phyloP scores from a whole-genome alignment of 768 basidiomycete genomes.

The Chlorophyllum brunneum region DNA sequence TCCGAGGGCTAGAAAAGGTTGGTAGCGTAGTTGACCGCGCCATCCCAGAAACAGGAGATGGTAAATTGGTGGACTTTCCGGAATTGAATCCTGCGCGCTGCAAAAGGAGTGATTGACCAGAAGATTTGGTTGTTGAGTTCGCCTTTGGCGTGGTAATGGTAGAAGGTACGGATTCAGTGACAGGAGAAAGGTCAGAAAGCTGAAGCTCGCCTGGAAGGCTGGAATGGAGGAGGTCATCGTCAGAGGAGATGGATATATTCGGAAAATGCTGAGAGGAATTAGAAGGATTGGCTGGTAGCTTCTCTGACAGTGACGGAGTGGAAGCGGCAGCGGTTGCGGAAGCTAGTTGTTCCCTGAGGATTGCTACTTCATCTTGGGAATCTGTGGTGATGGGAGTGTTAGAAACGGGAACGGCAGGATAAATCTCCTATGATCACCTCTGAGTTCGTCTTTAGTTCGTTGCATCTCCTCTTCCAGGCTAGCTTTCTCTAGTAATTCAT shows the following conservation, averaged over 20 bases:
- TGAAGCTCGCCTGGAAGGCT: slow-evolving; percentile 58
- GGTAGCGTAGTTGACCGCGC: slow-evolving; percentile 58
- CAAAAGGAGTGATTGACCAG: slow-evolving; percentile 44
- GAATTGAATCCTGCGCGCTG: slow-evolving; percentile 49
- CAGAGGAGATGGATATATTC: slow-evolving; percentile 30
- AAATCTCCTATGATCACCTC: slow-evolving; percentile 54
- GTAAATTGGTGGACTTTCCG: slow-evolving; percentile 37
- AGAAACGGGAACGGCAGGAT: slow-evolving; percentile 11
- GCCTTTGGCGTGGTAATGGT: slow-evolving; percentile 33
- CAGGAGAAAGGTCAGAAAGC: slow-evolving; percentile 51
- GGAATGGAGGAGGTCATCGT: slow-evolving; percentile 57
- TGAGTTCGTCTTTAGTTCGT: slow-evolving; percentile 85
- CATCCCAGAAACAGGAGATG: slow-evolving; percentile 43
- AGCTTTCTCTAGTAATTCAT: slow-evolving; percentile 90
- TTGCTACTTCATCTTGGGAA: slow-evolving; percentile 78
- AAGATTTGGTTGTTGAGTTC: slow-evolving; percentile 27
- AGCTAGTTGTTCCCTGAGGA: slow-evolving; percentile 71
- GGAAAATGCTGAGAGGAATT: slow-evolving; percentile 28
- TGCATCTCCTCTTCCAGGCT: slow-evolving; percentile 88
- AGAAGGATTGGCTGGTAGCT: slow-evolving; percentile 19
- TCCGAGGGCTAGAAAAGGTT: slow-evolving; percentile 42
- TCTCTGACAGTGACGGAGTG: slow-evolving; percentile 15
- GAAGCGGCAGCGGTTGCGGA: slow-evolving; percentile 10
- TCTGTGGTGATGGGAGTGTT: slow-evolving; percentile 42
- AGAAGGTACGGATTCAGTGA: slow-evolving; percentile 34